phyloP scores from a whole-genome alignment of 2,329 filamentous ascomycete genomes.

The Exophiala xenobiotica region DNA sequence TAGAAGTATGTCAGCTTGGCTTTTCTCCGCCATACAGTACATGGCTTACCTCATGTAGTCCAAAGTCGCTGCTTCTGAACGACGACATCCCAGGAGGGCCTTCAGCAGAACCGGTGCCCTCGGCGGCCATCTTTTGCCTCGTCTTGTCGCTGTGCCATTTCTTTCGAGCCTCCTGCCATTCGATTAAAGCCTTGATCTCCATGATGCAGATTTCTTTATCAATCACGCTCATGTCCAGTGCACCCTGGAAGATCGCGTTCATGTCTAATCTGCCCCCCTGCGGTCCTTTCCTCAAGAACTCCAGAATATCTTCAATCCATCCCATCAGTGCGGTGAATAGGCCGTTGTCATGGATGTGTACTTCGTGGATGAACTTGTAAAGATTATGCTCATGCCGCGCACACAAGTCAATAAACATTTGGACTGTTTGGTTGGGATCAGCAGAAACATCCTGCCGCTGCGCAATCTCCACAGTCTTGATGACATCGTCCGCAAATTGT shows the following conservation, averaged over 20 bases:
- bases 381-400: slow-evolving; percentile 93
- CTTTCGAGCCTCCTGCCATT: slow-evolving; percentile 93
- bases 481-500: slow-evolving; percentile 87
- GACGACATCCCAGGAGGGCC: slow-evolving; percentile 53
- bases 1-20: slow-evolving; percentile 32
- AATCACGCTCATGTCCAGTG: slow-evolving; percentile 64
- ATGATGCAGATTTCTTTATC: slow-evolving; percentile 69
- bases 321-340: slow-evolving; percentile 95
- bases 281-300: slow-evolving; percentile 86
- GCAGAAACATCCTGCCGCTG: slow-evolving; percentile 79
- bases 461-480: slow-evolving; percentile 69
- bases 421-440: slow-evolving; percentile 96
- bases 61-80: slow-evolving; percentile 85
- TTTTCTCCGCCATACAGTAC: not conserved
- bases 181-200: slow-evolving; percentile 83
- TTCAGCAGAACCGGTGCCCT: slow-evolving; percentile 56
- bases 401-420: slow-evolving; percentile 96
- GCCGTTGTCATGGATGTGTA: slow-evolving; percentile 94
- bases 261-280: slow-evolving; percentile 85
- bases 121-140: slow-evolving; percentile 96
- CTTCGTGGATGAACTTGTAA: slow-evolving; percentile 98
- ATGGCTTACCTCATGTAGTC: slow-evolving; percentile 69
- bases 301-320: slow-evolving; percentile 93
- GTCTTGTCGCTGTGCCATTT: slow-evolving; percentile 99
- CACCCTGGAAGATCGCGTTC: slow-evolving; percentile 86